Conservation (phyloP, 441 rosid genomes). For the Pelargonium citronellum region DNA sequence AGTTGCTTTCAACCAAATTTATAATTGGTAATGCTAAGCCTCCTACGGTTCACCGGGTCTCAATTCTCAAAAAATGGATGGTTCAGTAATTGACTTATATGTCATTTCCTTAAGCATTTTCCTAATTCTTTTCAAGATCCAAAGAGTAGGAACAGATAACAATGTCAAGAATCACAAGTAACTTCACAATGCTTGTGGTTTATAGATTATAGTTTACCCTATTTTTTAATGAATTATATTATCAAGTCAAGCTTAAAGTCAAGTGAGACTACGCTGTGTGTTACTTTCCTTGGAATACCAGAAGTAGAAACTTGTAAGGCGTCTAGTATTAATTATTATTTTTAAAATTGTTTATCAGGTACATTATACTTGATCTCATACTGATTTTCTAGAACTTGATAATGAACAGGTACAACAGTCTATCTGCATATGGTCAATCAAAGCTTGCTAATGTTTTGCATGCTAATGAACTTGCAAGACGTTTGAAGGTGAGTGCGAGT, state of each 20-base stretch:
- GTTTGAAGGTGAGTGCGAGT: conserved; percentile 33
- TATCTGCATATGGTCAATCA: conserved; percentile 53
- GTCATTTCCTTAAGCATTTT: background rate
- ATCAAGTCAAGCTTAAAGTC: background rate
- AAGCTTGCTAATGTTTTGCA: conserved; percentile 60
- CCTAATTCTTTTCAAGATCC: background rate
- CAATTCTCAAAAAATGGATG: too few relatives aligned
- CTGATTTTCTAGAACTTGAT: background rate
- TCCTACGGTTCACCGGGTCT: too few relatives aligned
- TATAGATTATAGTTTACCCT: background rate
- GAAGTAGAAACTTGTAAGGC: background rate
- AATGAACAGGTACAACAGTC: conserved; percentile 32
- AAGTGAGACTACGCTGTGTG: too few relatives aligned
- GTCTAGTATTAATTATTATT: background rate
- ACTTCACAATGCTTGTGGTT: background rate
- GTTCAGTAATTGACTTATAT: background rate
- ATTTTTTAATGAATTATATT: background rate
- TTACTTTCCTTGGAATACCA: too few relatives aligned
- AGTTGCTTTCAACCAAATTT: background rate
- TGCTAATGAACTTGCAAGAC: conserved; percentile 48
- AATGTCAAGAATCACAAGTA: background rate
- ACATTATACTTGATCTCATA: background rate
- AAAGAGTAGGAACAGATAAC: background rate
- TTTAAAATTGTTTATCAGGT: background rate
- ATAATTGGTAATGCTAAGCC: background rate